phyloP scores from a whole-genome alignment of 257 asterid species.

The Fraxinus anomala region DNA sequence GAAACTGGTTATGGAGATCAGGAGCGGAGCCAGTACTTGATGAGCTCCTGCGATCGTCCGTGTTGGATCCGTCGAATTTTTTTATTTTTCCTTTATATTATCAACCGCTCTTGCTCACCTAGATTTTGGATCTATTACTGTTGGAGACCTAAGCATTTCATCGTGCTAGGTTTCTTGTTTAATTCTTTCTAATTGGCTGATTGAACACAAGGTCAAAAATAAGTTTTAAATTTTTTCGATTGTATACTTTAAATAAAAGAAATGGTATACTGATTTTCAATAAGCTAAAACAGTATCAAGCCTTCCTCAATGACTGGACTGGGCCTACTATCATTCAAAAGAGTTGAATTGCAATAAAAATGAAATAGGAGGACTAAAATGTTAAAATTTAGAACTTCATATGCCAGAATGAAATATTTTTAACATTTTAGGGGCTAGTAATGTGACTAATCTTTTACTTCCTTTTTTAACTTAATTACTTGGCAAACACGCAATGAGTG shows the following conservation, averaged over 20 bases:
- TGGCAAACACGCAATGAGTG: no score
- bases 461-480: background rate
- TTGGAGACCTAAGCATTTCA: constrained; percentile 31
- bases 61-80: no score
- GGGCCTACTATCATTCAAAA: background rate
- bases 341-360: background rate
- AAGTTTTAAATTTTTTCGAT: no score
- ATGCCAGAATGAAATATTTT: background rate
- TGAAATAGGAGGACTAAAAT: background rate
- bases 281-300: background rate
- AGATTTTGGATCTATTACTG: no score
- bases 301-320: background rate
- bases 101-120: no score
- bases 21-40: no score
- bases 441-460: background rate
- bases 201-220: background rate
- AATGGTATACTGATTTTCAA: no score
- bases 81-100: no score
- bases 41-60: no score
- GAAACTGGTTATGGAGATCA: constrained; percentile 35
- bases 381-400: background rate
- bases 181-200: no score
- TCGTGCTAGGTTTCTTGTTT: constrained; percentile 8
- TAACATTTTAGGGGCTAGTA: background rate
- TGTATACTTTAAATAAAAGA: no score